Percentiles rank a stretch among this genome's conserved stretches.
Conservation (phyloP, 1,139 yeast species). For the Neolecta irregularis region DNA sequence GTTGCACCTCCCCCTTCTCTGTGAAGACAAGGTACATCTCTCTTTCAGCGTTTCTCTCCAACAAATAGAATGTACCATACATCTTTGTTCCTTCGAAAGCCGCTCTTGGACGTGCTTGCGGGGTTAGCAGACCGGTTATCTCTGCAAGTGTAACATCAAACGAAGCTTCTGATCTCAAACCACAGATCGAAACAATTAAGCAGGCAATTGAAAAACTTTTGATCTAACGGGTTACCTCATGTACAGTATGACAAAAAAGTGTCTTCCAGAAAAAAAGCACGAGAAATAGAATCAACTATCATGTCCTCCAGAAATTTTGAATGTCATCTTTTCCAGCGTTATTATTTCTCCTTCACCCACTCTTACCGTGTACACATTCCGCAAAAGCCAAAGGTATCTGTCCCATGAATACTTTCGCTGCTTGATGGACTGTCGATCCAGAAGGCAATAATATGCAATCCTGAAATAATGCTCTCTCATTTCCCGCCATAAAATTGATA, state of each 20-base stretch:
- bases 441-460: no score
- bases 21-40: constrained; percentile 79
- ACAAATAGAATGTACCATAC: constrained; percentile 50
- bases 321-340: no score
- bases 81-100: constrained; percentile 97
- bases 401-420: no score
- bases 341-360: constrained; percentile 2
- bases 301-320: no score
- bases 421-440: no score
- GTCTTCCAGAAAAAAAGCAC: no score
- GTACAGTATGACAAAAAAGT: no score
- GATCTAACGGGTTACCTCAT: no score
- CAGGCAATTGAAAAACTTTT: constrained; percentile 97
- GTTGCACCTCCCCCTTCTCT: constrained; percentile 89
- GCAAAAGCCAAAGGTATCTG: no score
- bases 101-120: constrained; percentile 99
- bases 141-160: constrained; percentile 97
- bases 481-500: no score
- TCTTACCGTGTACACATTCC: constrained; percentile 11
- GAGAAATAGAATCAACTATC: no score
- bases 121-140: constrained; percentile 98
- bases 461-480: no score
- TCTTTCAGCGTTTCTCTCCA: not conserved
- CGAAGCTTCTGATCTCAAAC: constrained; percentile 95
- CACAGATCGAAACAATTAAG: constrained; percentile 92